A percentile compares a stretch with the other conserved stretches of the same genome.
Evolutionary conservation across 2,329 filamentous ascomycete species (phyloP).

Genomic region (Xylaria multiplex): DNA sequence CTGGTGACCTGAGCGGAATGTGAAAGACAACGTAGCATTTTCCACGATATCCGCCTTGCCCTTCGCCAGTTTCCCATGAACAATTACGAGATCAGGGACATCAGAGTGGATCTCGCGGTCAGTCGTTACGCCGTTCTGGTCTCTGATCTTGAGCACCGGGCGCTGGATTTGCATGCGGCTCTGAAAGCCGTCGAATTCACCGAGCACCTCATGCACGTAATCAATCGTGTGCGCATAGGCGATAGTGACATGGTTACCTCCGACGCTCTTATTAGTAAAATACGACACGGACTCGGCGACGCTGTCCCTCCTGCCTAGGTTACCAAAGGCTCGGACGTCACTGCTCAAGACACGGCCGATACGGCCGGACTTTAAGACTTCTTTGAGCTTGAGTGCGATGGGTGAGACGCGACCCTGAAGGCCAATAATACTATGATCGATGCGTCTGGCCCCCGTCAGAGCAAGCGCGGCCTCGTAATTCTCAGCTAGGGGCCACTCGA

Average conservation of each 20-base stretch:
- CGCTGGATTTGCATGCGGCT: constrained; percentile 58
- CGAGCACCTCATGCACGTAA: constrained; percentile 57
- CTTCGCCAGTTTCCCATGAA: constrained; percentile 52
- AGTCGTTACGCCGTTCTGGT: constrained; percentile 47
- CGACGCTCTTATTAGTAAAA: constrained; percentile 57
- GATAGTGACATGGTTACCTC: constrained; percentile 42
- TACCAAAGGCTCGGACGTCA: constrained; percentile 55
- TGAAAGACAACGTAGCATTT: constrained; percentile 56
- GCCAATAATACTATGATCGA: constrained; percentile 57
- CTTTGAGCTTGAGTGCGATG: constrained; percentile 54
- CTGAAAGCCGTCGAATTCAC: constrained; percentile 54
- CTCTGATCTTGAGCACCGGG: constrained; percentile 52
- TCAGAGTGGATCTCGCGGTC: constrained; percentile 50
- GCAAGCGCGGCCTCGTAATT: constrained; percentile 54
- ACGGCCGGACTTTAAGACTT: constrained; percentile 55
- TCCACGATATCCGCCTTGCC: constrained; percentile 41
- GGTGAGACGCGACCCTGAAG: constrained; percentile 62
- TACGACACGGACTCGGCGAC: constrained; percentile 56
- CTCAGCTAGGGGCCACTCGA: constrained; percentile 68
- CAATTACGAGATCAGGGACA: constrained; percentile 57
- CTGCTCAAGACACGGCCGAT: constrained; percentile 65
- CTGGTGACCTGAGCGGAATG: constrained; percentile 59
- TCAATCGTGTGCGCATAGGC: constrained; percentile 53
- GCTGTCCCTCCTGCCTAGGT: constrained; percentile 49
- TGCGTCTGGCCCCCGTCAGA: constrained; percentile 51